phyloP scores from a whole-genome alignment of 768 basidiomycete species.

The Pleurotus tuber-regium region DNA sequence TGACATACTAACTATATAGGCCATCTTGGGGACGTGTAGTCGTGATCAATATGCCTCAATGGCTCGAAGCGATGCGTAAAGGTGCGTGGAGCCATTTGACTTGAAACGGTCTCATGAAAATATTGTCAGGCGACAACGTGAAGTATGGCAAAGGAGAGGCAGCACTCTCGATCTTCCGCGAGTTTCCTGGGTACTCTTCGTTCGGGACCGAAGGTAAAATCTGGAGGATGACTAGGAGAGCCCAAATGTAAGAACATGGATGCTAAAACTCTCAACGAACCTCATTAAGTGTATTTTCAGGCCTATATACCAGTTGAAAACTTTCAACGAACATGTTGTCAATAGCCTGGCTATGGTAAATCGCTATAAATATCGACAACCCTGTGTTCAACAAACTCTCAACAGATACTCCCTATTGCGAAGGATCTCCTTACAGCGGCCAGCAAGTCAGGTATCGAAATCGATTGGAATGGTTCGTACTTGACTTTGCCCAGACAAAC shows the following conservation, averaged over 20 bases:
- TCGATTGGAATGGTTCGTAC: neutral
- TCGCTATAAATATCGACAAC: no score
- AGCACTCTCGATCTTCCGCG: neutral
- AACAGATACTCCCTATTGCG: neutral
- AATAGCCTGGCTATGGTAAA: neutral
- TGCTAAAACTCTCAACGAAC: neutral
- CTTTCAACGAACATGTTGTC: neutral
- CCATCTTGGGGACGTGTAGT: neutral
- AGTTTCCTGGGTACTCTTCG: neutral
- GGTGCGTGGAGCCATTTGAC: neutral
- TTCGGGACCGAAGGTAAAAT: neutral
- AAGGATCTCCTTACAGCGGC: neutral
- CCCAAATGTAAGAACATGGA: neutral
- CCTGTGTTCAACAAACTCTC: no score
- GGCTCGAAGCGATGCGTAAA: neutral
- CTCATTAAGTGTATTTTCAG: no score
- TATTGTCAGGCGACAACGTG: neutral
- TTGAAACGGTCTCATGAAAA: neutral
- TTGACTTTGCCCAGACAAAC: neutral
- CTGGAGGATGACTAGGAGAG: neutral
- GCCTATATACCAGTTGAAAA: neutral
- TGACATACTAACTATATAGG: neutral
- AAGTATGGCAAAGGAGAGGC: neutral
- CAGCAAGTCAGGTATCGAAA: neutral
- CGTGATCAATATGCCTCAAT: neutral